These are phyloP conservation scores for Parietichytrium sp. DNA, from an alignment of 108 stramenopile species.

Conservation along the genomic window DNA sequence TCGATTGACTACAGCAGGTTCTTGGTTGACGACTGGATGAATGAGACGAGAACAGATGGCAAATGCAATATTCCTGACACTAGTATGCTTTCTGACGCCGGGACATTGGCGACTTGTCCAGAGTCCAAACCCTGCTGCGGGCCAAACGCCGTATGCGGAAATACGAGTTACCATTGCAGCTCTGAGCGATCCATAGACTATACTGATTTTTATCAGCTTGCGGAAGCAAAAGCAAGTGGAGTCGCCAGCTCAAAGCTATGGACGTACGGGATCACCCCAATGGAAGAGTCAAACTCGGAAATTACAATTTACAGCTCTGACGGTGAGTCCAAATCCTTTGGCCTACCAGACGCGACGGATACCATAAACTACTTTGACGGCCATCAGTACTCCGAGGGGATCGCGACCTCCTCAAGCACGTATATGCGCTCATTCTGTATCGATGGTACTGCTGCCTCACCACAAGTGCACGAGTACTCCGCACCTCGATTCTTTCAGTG, in stretches of 20 bases:
- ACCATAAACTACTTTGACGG: conserved; percentile 23
- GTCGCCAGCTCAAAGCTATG: no score
- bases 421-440: not conserved
- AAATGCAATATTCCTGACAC: conserved; percentile 8
- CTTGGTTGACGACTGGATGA: not conserved
- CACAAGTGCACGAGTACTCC: conserved; percentile 14
- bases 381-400: not conserved
- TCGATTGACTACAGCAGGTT: conserved; percentile 16
- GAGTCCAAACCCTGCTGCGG: not conserved
- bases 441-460: not conserved
- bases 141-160: not conserved
- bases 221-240: not conserved
- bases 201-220: not conserved
- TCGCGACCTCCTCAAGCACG: not conserved
- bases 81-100: not conserved
- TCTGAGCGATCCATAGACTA: conserved; percentile 24
- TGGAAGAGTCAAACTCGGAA: not conserved
- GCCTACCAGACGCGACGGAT: conserved; percentile 16
- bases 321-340: not conserved
- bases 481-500: conserved; percentile 31
- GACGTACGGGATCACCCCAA: no score
- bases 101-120: not conserved
- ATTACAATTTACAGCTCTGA: not conserved
- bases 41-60: not conserved
- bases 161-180: not conserved